phyloP scores from a whole-genome alignment of 306 rosid species.

The Glycine latifolia region DNA sequence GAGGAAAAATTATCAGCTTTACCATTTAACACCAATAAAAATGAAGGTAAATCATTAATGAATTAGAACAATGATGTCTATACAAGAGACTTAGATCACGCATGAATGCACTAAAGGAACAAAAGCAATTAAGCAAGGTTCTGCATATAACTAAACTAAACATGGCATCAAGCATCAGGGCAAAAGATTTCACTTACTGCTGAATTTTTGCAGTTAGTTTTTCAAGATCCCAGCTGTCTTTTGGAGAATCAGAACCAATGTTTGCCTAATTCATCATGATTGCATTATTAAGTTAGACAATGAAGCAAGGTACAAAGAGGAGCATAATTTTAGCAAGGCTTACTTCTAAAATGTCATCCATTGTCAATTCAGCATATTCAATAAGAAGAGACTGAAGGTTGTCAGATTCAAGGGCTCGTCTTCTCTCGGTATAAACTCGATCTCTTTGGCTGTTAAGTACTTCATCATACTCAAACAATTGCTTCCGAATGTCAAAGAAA shows the following conservation, averaged over 20 bases:
- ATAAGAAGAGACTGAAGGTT: constrained; percentile 81
- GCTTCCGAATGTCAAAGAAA: constrained; percentile 96
- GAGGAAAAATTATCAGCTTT: too few relatives aligned
- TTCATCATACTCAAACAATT: constrained; percentile 93
- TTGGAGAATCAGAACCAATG: constrained; percentile 85
- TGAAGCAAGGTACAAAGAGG: constrained; percentile 9
- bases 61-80: not conserved
- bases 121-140: not conserved
- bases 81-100: constrained; percentile 11
- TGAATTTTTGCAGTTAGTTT: constrained; percentile 89
- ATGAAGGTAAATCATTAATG: too few relatives aligned
- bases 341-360: constrained; percentile 94
- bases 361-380: constrained; percentile 96
- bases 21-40: too few relatives aligned
- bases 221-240: constrained; percentile 94
- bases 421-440: constrained; percentile 91
- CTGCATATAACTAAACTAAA: constrained; percentile 11
- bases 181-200: constrained; percentile 75
- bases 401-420: constrained; percentile 91
- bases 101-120: constrained; percentile 17
- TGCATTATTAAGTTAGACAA: constrained; percentile 20
- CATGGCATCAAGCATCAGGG: constrained; percentile 38
- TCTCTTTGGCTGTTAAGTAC: constrained; percentile 98
- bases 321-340: constrained; percentile 23
- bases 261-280: constrained; percentile 73